Conservation (phyloP, 352 stramenopile species). For the Pythium phragmitis region DNA sequence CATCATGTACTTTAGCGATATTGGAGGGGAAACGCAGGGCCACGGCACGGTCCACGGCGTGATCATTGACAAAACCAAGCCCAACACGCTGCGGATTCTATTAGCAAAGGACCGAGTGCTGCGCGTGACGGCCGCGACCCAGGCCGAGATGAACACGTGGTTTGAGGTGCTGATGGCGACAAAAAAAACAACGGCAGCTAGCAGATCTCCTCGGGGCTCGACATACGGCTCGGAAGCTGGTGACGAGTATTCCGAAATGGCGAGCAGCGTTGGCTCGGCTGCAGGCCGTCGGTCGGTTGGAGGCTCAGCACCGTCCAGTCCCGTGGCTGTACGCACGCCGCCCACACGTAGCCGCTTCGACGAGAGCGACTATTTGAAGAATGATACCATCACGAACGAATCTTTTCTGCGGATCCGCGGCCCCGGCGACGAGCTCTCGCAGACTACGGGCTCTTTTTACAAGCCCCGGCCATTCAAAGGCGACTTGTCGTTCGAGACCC, state of each 20-base stretch:
- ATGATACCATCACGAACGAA: conserved; percentile 77
- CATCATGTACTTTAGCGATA: conserved; percentile 72
- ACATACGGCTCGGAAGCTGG: neutral
- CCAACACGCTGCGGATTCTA: conserved; percentile 48
- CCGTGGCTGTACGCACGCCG: neutral
- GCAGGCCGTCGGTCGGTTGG: conserved; percentile 14
- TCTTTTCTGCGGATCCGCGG: conserved; percentile 56
- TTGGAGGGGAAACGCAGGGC: conserved; percentile 54
- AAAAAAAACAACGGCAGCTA: neutral
- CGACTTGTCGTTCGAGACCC: conserved; percentile 43
- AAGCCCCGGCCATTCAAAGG: conserved; percentile 53
- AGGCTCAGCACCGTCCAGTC: neutral
- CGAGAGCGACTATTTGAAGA: conserved; percentile 57
- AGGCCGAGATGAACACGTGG: conserved; percentile 48
- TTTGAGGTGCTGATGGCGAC: conserved; percentile 35
- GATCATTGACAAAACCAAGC: conserved; percentile 44
- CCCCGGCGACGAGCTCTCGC: conserved; percentile 32
- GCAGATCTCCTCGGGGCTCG: conserved; percentile 2
- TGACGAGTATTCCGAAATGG: conserved; percentile 22
- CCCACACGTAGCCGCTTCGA: conserved; percentile 38
- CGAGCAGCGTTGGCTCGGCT: conserved; percentile 15
- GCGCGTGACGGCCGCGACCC: conserved; percentile 34
- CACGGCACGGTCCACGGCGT: conserved; percentile 55
- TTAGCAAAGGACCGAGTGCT: conserved; percentile 34
- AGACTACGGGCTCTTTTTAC: conserved; percentile 26